Evolutionary conservation across 2,329 filamentous ascomycete genomes (phyloP).

Genomic region (Sporothrix curviconia): DNA sequence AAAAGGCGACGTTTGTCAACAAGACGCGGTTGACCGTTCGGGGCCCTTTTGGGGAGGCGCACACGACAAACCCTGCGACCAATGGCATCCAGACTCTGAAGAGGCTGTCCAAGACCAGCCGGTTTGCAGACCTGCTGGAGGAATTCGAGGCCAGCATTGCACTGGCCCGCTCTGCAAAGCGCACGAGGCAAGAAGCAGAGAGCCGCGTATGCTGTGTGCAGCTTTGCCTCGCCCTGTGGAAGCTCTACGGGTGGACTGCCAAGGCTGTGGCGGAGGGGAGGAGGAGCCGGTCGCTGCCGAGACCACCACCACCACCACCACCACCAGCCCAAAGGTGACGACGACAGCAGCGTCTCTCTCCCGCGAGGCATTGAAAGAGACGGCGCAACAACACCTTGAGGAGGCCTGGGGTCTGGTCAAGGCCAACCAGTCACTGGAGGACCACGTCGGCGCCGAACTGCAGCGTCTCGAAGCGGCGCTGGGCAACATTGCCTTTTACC

Average conservation of each 20-base stretch:
- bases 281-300: background rate
- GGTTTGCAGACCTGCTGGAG: constrained; percentile 23
- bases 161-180: constrained; percentile 28
- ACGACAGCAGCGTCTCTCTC: background rate
- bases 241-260: background rate
- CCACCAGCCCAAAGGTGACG: too few species aligned
- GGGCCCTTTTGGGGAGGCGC: too few species aligned
- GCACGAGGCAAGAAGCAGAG: constrained; percentile 41
- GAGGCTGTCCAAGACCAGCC: background rate
- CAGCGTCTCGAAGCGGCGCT: background rate
- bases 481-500: constrained; percentile 27
- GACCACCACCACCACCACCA: too few species aligned
- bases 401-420: background rate
- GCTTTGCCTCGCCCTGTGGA: constrained; percentile 27
- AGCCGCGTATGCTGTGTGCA: constrained; percentile 44
- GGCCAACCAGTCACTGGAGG: background rate
- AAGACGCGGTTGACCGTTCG: background rate
- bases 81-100: background rate
- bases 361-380: background rate
- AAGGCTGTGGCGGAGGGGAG: background rate
- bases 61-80: too few species aligned
- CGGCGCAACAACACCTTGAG: background rate
- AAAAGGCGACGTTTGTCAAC: background rate
- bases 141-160: constrained; percentile 37
- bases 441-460: constrained; percentile 12